Conservation (phyloP, 164 flowering plant species). For the Houttuynia cordata region DNA sequence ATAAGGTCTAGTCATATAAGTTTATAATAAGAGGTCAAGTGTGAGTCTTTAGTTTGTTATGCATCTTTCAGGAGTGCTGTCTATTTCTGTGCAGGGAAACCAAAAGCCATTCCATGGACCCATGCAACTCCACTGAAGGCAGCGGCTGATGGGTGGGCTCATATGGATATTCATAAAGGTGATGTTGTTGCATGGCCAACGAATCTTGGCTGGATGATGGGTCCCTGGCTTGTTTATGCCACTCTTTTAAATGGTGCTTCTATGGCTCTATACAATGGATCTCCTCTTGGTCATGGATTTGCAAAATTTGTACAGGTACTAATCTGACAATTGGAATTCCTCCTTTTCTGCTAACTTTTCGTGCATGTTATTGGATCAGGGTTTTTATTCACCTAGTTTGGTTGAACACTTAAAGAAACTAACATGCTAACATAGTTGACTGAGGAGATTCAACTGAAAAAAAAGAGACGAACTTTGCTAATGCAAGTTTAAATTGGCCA, state of each 20-base stretch:
- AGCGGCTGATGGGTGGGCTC: slow-evolving; percentile 97
- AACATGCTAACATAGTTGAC: no score
- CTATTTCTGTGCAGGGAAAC: slow-evolving; percentile 51
- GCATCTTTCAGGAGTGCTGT: neutral
- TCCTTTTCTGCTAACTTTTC: neutral
- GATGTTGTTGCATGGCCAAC: slow-evolving; percentile 95
- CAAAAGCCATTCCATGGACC: slow-evolving; percentile 98
- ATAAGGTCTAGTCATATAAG: neutral
- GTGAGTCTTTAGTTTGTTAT: neutral
- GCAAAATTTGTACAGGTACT: slow-evolving; percentile 87
- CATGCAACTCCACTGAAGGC: slow-evolving; percentile 77
- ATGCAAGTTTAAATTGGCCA: no score
- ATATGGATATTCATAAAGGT: slow-evolving; percentile 81
- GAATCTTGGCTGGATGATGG: slow-evolving; percentile 99
- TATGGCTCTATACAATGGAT: slow-evolving; percentile 88
- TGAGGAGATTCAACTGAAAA: no score
- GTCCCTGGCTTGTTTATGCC: slow-evolving; percentile 97
- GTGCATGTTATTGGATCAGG: neutral
- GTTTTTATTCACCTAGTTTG: neutral
- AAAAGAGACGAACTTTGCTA: no score
- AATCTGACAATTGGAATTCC: neutral
- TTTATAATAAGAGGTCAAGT: neutral
- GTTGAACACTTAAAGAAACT: neutral
- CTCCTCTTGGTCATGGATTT: slow-evolving; percentile 86
- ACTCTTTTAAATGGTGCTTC: slow-evolving; percentile 82